Evolutionary conservation across 305 asterid genomes (phyloP).

Genomic region (Fraxinus ornus): DNA sequence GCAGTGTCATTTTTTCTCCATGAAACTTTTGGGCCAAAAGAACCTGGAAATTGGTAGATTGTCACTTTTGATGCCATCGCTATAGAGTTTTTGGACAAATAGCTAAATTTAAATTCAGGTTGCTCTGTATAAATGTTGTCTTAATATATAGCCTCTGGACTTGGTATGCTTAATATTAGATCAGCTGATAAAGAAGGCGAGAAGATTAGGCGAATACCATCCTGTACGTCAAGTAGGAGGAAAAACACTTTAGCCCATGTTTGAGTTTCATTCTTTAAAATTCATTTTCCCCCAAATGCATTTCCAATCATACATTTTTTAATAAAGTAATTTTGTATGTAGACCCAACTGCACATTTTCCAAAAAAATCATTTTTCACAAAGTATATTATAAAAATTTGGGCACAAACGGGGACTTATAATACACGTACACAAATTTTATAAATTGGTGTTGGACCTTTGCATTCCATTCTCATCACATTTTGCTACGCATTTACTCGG

Average conservation of each 20-base stretch:
- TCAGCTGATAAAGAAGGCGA: neutral
- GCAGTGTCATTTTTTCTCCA: neutral
- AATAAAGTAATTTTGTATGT: too few relatives aligned
- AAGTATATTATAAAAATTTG: too few relatives aligned
- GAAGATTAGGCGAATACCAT: constrained; percentile 19
- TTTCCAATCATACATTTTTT: too few relatives aligned
- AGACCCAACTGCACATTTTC: too few relatives aligned
- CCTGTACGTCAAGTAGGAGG: constrained; percentile 6
- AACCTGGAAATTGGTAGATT: constrained; percentile 6
- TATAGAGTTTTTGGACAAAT: neutral
- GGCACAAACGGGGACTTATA: too few relatives aligned
- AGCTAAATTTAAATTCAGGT: neutral
- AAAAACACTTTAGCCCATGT: neutral
- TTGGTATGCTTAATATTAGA: neutral
- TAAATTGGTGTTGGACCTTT: neutral
- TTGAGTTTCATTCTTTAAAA: too few relatives aligned
- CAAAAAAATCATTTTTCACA: too few relatives aligned
- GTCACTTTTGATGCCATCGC: constrained; percentile 18
- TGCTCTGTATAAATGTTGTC: neutral
- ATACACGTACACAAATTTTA: neutral
- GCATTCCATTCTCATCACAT: neutral
- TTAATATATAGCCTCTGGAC: neutral
- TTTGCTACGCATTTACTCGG: neutral
- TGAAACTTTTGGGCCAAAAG: neutral
- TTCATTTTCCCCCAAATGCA: too few relatives aligned